These are phyloP conservation scores for Euphrasia arctica DNA, from an alignment of 305 asterid genomes.

Conservation along the genomic window DNA sequence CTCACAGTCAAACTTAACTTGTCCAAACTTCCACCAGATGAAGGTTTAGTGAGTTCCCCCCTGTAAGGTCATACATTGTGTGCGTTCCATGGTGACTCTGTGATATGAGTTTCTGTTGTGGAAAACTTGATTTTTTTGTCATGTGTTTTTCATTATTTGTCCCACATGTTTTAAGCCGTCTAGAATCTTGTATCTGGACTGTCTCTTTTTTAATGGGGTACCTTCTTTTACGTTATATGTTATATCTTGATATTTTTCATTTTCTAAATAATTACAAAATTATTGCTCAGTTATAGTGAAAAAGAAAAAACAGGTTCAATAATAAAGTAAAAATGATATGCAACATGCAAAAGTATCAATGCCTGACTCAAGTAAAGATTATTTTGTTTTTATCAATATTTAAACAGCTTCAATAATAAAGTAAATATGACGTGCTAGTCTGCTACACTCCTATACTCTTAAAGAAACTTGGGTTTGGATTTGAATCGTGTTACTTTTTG, in stretches of 20 bases:
- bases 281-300: too few species aligned
- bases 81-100: constrained; percentile 40
- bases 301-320: too few species aligned
- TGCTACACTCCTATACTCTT: too few species aligned
- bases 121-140: constrained; percentile 17
- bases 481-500: constrained; percentile 8
- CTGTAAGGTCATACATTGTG: constrained; percentile 53
- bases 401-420: not conserved
- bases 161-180: constrained; percentile 17
- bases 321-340: too few species aligned
- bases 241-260: not conserved
- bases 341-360: not conserved
- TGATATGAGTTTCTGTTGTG: constrained; percentile 24
- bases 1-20: constrained; percentile 88
- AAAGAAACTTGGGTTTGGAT: too few species aligned
- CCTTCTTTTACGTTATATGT: not conserved
- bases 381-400: not conserved
- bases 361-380: not conserved
- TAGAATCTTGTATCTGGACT: constrained; percentile 16
- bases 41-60: constrained; percentile 81
- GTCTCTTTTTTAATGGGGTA: constrained; percentile 19
- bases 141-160: constrained; percentile 4
- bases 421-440: too few species aligned
- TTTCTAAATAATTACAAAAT: too few species aligned
- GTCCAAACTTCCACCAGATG: constrained; percentile 90